A percentile compares a stretch with the other conserved stretches of the same genome.
phyloP scores from a whole-genome alignment of 768 basidiomycete species.

The Leccinellum rugosiceps region DNA sequence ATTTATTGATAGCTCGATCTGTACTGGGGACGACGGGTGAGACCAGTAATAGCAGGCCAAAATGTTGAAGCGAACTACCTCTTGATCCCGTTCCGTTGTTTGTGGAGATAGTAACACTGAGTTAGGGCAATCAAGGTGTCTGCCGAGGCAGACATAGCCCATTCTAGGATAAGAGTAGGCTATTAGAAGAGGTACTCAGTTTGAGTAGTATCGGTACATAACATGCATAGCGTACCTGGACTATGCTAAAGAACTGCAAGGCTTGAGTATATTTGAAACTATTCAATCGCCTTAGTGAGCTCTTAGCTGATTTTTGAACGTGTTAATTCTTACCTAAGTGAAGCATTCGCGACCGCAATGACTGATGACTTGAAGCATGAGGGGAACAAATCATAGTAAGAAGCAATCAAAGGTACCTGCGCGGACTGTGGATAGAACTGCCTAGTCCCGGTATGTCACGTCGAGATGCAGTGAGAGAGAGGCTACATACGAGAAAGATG shows the following conservation, averaged over 20 bases:
- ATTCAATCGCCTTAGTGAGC: neutral
- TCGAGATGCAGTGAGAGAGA: neutral
- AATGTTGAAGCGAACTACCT: neutral
- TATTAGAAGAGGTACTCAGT: neutral
- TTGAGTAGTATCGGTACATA: neutral
- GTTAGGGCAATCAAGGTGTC: neutral
- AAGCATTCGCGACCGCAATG: neutral
- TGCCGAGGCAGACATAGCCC: neutral
- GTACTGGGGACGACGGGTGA: constrained; percentile 5
- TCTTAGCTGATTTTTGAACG: neutral
- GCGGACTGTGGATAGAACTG: constrained; percentile 4
- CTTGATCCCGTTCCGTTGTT: neutral
- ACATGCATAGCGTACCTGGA: neutral
- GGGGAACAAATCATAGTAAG: neutral
- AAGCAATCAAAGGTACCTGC: constrained; percentile 2
- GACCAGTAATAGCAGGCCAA: neutral
- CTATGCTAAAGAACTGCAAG: neutral
- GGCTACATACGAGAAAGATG: constrained; percentile 10
- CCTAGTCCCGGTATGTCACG: neutral
- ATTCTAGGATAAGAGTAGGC: neutral
- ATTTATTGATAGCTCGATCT: constrained; percentile 12
- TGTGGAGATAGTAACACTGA: neutral
- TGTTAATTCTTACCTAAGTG: neutral
- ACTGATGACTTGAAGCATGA: neutral
- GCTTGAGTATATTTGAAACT: neutral